These are phyloP conservation scores for Epichloe bromicola DNA, from an alignment of 2,329 filamentous ascomycete genomes.

Conservation along the genomic window DNA sequence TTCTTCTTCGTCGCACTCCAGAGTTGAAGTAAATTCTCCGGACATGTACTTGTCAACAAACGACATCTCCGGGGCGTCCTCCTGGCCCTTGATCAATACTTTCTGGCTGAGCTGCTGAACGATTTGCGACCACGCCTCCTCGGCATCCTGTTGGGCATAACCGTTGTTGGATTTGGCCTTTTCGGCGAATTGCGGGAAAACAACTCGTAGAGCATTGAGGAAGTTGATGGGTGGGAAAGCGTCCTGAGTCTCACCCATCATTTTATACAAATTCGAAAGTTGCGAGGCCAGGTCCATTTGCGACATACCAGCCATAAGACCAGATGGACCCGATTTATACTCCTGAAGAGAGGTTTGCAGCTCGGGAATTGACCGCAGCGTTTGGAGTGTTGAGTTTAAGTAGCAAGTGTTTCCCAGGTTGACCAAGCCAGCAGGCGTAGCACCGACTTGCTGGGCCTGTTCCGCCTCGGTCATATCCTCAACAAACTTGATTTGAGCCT, in stretches of 20 bases:
- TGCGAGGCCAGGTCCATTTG: slow-evolving; percentile 63
- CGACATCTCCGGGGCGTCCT: slow-evolving; percentile 40
- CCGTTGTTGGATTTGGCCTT: slow-evolving; percentile 68
- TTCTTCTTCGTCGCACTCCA: slow-evolving; percentile 71
- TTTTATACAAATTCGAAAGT: slow-evolving; percentile 71
- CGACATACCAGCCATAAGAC: slow-evolving; percentile 30
- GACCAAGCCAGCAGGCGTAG: slow-evolving; percentile 73
- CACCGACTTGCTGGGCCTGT: slow-evolving; percentile 67
- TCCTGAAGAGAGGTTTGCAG: slow-evolving; percentile 64
- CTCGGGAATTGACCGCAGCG: slow-evolving; percentile 77
- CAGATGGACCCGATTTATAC: slow-evolving; percentile 27
- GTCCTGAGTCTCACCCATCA: slow-evolving; percentile 80
- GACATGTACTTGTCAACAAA: slow-evolving; percentile 89
- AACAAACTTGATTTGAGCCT: slow-evolving; percentile 72
- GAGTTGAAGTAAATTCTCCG: slow-evolving; percentile 63
- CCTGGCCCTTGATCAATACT: slow-evolving; percentile 49
- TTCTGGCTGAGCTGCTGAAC: slow-evolving; percentile 70
- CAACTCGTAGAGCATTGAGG: slow-evolving; percentile 61
- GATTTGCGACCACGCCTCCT: slow-evolving; percentile 97
- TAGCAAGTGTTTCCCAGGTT: slow-evolving; percentile 98
- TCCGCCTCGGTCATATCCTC: slow-evolving; percentile 98
- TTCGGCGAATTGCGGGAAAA: slow-evolving; percentile 90
- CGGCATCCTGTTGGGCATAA: slow-evolving; percentile 95
- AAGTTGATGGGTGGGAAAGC: slow-evolving; percentile 78
- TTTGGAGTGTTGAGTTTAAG: slow-evolving; percentile 93